phyloP scores from a whole-genome alignment of 192 early-diverging fungal genomes.

The Umbelopsis sp. region DNA sequence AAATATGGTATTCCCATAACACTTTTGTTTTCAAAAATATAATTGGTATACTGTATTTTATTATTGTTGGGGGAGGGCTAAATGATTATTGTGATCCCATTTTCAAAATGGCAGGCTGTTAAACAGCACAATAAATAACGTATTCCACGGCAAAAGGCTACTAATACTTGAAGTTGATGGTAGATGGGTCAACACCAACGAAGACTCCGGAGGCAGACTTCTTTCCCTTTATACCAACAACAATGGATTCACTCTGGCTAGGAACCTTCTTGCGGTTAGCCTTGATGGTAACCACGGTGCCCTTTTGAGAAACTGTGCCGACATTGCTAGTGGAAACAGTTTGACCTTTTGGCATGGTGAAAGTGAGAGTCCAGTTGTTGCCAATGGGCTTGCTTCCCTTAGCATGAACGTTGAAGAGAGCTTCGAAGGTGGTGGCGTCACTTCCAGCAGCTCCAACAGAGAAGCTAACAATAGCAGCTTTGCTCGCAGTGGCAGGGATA shows the following conservation, averaged over 20 bases:
- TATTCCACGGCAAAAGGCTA: neutral
- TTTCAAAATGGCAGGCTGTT: neutral
- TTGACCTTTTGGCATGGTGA: conserved; percentile 38
- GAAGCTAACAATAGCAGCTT: conserved; percentile 36
- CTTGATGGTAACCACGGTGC: conserved; percentile 37
- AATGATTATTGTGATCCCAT: neutral
- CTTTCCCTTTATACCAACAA: neutral
- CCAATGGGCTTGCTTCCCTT: conserved; percentile 40
- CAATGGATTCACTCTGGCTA: neutral
- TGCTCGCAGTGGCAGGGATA: conserved; percentile 26
- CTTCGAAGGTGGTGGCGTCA: conserved; percentile 35
- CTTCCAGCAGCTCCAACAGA: conserved; percentile 42
- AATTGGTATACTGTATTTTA: neutral
- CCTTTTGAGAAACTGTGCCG: conserved; percentile 28
- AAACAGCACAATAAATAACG: neutral
- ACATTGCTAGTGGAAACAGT: conserved; percentile 43
- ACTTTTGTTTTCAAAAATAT: neutral
- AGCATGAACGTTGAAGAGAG: conserved; percentile 46
- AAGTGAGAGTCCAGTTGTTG: conserved; percentile 43
- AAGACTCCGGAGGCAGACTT: conserved; percentile 10
- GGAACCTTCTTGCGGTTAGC: conserved; percentile 31
- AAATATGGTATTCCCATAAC: neutral
- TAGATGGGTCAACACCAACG: conserved; percentile 13
- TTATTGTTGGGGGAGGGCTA: neutral
- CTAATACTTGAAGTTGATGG: conserved; percentile 10